A percentile compares a stretch with the other conserved stretches of the same genome.
Evolutionary conservation across 1,139 yeast genomes (phyloP).

Genomic region (Nakaseomyces delphensis): DNA sequence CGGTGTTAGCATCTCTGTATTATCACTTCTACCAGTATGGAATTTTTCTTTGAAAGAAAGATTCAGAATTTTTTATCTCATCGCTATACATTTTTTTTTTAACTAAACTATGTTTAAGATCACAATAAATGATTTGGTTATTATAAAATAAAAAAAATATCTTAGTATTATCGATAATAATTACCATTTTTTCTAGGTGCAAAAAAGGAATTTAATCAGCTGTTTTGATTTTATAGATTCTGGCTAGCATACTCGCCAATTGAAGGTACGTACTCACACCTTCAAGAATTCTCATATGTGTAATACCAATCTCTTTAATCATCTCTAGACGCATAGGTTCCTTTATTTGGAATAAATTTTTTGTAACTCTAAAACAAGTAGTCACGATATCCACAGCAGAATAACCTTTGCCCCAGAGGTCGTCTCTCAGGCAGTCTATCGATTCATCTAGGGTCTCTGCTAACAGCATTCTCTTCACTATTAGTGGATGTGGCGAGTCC

Average conservation of each 20-base stretch:
- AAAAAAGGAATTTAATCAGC: no score
- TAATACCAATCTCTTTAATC: slow-evolving; percentile 78
- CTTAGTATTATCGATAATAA: no score
- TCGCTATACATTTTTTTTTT: no score
- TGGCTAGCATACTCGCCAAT: slow-evolving; percentile 72
- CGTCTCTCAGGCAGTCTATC: slow-evolving; percentile 49
- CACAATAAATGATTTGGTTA: no score
- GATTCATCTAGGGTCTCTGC: slow-evolving; percentile 60
- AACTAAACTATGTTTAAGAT: no score
- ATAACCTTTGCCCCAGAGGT: slow-evolving; percentile 83
- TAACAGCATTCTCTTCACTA: slow-evolving; percentile 65
- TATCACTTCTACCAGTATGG: no score
- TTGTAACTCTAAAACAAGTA: slow-evolving; percentile 80
- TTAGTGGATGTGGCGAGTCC: slow-evolving; percentile 92
- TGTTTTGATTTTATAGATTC: slow-evolving; percentile 33
- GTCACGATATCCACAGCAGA: slow-evolving; percentile 89
- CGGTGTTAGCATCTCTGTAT: slow-evolving; percentile 21
- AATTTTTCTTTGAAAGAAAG: no score
- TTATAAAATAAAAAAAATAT: no score
- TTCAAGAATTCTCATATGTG: slow-evolving; percentile 86
- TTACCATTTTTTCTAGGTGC: no score
- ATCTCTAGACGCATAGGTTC: slow-evolving; percentile 65
- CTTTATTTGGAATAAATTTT: slow-evolving; percentile 56
- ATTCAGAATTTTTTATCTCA: no score
- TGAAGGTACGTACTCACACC: slow-evolving; percentile 88